Conservation (phyloP, 139 green algal genomes). For the Raphidocelis subcapitata region DNA sequence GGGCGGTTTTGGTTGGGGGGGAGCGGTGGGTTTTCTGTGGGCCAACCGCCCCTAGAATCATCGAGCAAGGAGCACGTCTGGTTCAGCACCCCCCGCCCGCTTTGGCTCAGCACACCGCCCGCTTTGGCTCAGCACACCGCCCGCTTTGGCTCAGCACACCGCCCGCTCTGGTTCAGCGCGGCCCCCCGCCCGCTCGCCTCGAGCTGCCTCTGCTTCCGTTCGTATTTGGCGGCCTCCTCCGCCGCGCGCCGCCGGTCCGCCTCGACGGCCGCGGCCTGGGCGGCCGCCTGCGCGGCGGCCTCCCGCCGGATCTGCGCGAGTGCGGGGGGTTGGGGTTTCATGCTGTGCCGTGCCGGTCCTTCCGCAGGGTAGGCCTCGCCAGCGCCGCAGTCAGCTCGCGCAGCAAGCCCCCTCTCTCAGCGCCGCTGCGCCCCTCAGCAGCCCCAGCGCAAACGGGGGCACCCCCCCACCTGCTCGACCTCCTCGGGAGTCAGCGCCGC, state of each 20-base stretch:
- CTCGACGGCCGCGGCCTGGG: constrained; percentile 34
- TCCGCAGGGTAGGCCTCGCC: no score
- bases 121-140: not conserved
- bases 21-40: no score
- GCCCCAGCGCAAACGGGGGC: no score
- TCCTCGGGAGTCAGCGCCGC: constrained; percentile 17
- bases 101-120: no score
- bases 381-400: no score
- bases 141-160: no score
- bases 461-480: constrained; percentile 23
- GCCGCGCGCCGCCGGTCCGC: constrained; percentile 37
- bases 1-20: not conserved
- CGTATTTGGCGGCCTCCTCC: constrained; percentile 47
- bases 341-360: no score
- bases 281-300: constrained; percentile 22
- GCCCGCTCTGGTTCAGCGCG: not conserved
- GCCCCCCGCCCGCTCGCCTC: not conserved
- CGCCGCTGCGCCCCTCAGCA: no score
- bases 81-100: no score
- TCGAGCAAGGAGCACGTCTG: no score
- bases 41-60: no score
- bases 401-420: no score
- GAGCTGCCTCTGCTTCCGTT: constrained; percentile 45
- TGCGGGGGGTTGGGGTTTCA: not conserved
- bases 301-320: constrained; percentile 16